Evolutionary conservation across 257 asterid genomes (phyloP).

Genomic region (Nicotiana attenuata): DNA sequence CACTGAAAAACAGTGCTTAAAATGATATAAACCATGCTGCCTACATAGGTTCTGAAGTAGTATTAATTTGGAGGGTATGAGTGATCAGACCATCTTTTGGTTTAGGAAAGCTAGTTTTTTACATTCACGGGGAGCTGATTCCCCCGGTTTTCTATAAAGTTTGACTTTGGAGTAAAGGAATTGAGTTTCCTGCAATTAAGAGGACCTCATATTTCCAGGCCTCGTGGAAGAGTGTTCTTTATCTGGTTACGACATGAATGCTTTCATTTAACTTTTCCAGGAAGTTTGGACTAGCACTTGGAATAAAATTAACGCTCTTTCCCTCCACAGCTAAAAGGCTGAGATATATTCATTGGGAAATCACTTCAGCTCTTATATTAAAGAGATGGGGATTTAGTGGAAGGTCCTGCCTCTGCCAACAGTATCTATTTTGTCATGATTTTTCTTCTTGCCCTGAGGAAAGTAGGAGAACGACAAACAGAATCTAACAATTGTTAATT

Average conservation of each 20-base stretch:
- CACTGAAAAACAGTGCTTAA: not conserved
- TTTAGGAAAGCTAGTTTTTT: not conserved
- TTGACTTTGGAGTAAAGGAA: not conserved
- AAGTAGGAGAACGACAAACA: not conserved
- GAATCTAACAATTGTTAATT: not conserved
- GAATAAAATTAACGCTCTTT: not conserved
- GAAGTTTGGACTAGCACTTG: not conserved
- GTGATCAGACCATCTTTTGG: not conserved
- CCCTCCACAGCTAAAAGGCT: not conserved
- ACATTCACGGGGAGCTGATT: not conserved
- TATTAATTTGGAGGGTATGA: not conserved
- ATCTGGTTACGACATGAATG: not conserved
- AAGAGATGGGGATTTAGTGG: not conserved
- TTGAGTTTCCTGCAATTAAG: not conserved
- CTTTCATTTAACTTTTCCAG: not conserved
- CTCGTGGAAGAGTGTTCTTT: not conserved
- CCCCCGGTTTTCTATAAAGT: not conserved
- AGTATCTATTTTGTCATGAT: not conserved
- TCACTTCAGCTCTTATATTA: not conserved
- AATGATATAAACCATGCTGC: not conserved
- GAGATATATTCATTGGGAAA: not conserved
- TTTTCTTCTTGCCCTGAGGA: not conserved
- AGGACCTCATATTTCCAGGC: not conserved
- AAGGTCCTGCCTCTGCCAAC: not conserved
- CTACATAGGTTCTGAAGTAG: not conserved